Base-by-base conservation (phyloP, 257 asterid species). In the Pogostemon cablin region DNA sequence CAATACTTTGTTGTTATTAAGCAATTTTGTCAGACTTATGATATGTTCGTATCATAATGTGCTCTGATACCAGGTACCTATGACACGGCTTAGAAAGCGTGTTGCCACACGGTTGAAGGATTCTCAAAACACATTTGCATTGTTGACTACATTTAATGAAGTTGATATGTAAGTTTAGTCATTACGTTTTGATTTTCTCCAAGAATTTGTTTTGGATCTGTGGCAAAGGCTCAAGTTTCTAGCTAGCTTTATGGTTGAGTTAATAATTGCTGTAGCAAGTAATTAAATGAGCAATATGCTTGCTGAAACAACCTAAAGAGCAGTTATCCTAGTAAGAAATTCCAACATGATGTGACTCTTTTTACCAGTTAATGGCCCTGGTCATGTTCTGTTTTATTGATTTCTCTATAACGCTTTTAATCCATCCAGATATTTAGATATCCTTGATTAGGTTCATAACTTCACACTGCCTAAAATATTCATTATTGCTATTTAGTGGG, bases 61-160 rank as follows among this genome's bases (percentile, higher is more conserved):
- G 52, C 54, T 64, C 38, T 72, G 9, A 9, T 77, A 62, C 20
- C 80, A 95, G 99, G 98, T 95, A 75, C 93, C 98, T 7, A 95
- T 95, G 99, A 95, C 99, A 61, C 89, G 98, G 86, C 95, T 95
- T 59, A 85, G 99, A 78, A 91, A 95, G 80, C 70, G 99, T 68
- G 96, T 95, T 72, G 97, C 96, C 57, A 83, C 92, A 1, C 91
- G 99, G 73, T 79, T 95, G 92, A 91, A 95, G 81, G 99, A 95
- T 86, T 91, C 99, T 52, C 99, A 95, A 65, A 95, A 95, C 79
- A 95, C 99, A 65, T 95, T 87, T 82, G 99, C 99, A 10, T 65
- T 91, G 91, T 75, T 91, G 85, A 95, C 99, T 11, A 95, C 99
- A 47, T 91, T 91, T 82, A 95, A 95, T 76, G 99, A 95, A 89